Evolutionary conservation across 345 rosid species (phyloP).

Genomic region (Sisymbrium irio): DNA sequence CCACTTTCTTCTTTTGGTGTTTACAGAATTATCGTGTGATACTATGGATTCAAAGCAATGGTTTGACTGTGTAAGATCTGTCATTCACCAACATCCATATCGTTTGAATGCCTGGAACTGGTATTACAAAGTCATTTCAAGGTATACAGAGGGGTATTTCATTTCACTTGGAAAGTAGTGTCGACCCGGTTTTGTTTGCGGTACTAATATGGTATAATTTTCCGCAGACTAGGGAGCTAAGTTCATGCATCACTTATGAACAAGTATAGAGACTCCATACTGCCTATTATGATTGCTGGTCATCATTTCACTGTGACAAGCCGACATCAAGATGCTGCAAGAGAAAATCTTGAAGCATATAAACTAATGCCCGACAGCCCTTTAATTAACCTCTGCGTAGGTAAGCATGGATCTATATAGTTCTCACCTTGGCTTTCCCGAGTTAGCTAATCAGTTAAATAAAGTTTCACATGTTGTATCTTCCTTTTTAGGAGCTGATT

Average conservation of each 20-base stretch:
- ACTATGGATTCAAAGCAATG: conserved; percentile 83
- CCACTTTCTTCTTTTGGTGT: conserved; percentile 22
- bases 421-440: not conserved
- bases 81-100: conserved; percentile 72
- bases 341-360: conserved; percentile 87
- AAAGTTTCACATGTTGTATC: not conserved
- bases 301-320: conserved; percentile 73
- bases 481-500: conserved; percentile 58
- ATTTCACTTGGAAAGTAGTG: conserved; percentile 9
- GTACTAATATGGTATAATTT: not conserved
- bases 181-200: not conserved
- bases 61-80: conserved; percentile 62
- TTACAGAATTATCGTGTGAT: conserved; percentile 70
- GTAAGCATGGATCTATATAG: conserved; percentile 22
- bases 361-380: conserved; percentile 74
- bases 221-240: conserved; percentile 59
- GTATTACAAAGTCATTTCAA: conserved; percentile 72
- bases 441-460: not conserved
- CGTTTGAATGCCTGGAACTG: conserved; percentile 92
- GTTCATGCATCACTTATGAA: conserved; percentile 61
- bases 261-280: conserved; percentile 56
- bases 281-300: conserved; percentile 73
- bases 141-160: conserved; percentile 41
- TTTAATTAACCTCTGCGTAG: conserved; percentile 78
- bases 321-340: conserved; percentile 90